Conservation (phyloP, 495 filamentous ascomycete species). For the Hypoxylon lenormandii region DNA sequence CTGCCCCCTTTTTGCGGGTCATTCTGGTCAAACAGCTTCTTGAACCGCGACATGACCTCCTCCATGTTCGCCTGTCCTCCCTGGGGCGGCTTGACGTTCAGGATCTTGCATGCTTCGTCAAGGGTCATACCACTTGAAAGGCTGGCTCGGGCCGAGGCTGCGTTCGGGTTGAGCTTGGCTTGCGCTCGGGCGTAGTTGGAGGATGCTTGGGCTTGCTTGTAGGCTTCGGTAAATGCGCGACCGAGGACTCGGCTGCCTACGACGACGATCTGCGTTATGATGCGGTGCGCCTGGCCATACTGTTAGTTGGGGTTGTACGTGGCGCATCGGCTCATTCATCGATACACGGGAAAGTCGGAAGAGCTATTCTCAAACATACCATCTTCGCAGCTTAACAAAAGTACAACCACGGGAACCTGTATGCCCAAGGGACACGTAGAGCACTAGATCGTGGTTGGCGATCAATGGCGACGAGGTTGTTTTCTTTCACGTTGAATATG, state of each 20-base stretch:
- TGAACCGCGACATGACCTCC: slow-evolving; percentile 84
- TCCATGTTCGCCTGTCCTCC: slow-evolving; percentile 81
- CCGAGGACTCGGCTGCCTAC: slow-evolving; percentile 90
- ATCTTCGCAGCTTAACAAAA: slow-evolving; percentile 20
- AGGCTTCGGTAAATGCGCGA: slow-evolving; percentile 90
- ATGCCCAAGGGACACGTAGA: slow-evolving; percentile 1
- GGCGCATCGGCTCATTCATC: slow-evolving; percentile 20
- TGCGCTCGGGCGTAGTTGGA: slow-evolving; percentile 81
- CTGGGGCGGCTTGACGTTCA: slow-evolving; percentile 91
- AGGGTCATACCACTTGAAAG: slow-evolving; percentile 81
- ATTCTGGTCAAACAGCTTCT: slow-evolving; percentile 92
- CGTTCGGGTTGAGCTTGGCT: slow-evolving; percentile 62
- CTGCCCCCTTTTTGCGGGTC: slow-evolving; percentile 94
- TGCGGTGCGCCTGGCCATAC: slow-evolving; percentile 81
- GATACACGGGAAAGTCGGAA: background rate
- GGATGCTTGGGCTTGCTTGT: slow-evolving; percentile 88
- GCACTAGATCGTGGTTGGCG: background rate
- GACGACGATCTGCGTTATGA: slow-evolving; percentile 91
- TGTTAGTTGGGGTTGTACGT: slow-evolving; percentile 31
- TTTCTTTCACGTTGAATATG: slow-evolving; percentile 6
- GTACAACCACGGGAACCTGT: background rate
- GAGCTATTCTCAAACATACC: slow-evolving; percentile 30
- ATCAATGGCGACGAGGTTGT: slow-evolving; percentile 2
- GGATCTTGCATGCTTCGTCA: slow-evolving; percentile 96
- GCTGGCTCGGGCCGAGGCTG: slow-evolving; percentile 55